Conservation (phyloP, 1,284 basidiomycete species). For the Pterulicium gracile region DNA sequence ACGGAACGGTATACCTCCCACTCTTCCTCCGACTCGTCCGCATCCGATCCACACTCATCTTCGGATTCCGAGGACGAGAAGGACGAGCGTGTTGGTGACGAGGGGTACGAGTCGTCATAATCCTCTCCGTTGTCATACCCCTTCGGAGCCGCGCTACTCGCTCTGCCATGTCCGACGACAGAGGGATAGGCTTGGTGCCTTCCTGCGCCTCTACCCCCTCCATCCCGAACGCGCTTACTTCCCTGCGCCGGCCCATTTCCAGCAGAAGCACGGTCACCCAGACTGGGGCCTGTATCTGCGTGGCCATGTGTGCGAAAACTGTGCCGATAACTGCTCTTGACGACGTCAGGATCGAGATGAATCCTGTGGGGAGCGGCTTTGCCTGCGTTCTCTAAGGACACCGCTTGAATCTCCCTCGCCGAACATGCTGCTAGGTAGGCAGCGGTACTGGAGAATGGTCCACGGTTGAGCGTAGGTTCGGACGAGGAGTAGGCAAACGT, state of each 20-base stretch:
- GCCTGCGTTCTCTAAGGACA: slow-evolving; percentile 64
- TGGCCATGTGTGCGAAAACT: too few species aligned
- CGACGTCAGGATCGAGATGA: slow-evolving; percentile 69
- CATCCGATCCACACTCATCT: slow-evolving; percentile 20
- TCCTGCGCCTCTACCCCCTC: too few species aligned
- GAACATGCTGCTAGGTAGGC: slow-evolving; percentile 55
- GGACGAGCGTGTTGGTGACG: too few species aligned
- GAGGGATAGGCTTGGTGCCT: too few species aligned
- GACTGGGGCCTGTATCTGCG: slow-evolving; percentile 45
- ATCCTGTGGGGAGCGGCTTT: slow-evolving; percentile 59
- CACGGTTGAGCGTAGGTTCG: slow-evolving; percentile 69
- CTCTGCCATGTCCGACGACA: too few species aligned
- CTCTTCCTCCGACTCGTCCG: slow-evolving; percentile 67
- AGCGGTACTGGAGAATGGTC: slow-evolving; percentile 53
- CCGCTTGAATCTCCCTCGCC: slow-evolving; percentile 53
- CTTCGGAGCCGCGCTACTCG: too few species aligned
- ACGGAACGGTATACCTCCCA: slow-evolving; percentile 43
- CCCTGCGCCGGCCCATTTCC: too few species aligned
- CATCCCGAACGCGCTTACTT: too few species aligned
- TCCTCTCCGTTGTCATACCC: too few species aligned
- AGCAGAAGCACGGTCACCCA: too few species aligned
- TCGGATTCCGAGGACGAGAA: too few species aligned
- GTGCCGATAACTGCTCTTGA: slow-evolving; percentile 57
- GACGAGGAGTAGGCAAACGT: too few species aligned
- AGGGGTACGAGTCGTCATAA: slow-evolving; percentile 65